Percentiles rank a stretch among this genome's conserved stretches.
These are phyloP conservation scores for Biancaea sappan DNA, from an alignment of 306 rosid genomes.

Conservation along the genomic window DNA sequence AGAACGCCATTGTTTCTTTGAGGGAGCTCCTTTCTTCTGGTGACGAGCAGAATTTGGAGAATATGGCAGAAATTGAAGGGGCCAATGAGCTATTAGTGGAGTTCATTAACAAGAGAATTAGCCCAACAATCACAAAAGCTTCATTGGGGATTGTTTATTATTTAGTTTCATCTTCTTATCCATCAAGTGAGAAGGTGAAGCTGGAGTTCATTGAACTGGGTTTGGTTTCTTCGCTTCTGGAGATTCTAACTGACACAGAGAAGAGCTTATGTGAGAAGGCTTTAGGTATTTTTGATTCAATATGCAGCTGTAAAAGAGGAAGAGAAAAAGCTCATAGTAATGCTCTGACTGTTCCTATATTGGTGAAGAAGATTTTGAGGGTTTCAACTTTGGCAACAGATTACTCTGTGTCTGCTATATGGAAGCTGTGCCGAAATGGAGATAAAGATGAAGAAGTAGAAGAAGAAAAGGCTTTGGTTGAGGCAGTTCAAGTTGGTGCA, in stretches of 20 bases:
- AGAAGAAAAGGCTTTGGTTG: slow-evolving; percentile 35
- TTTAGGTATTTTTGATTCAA: slow-evolving; percentile 42
- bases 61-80: slow-evolving; percentile 38
- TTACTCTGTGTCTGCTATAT: slow-evolving; percentile 43
- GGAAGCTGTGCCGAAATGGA: slow-evolving; percentile 48
- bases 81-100: slow-evolving; percentile 30
- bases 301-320: slow-evolving; percentile 46
- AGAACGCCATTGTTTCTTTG: slow-evolving; percentile 38
- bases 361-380: slow-evolving; percentile 63
- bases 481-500: slow-evolving; percentile 60
- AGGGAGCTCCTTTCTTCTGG: slow-evolving; percentile 43
- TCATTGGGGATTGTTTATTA: slow-evolving; percentile 36
- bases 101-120: slow-evolving; percentile 34
- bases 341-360: slow-evolving; percentile 51
- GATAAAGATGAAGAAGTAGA: slow-evolving; percentile 32
- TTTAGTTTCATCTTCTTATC: slow-evolving; percentile 40
- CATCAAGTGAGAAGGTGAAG: slow-evolving; percentile 32
- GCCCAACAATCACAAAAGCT: slow-evolving; percentile 44
- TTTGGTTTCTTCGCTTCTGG: slow-evolving; percentile 42
- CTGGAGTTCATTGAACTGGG: slow-evolving; percentile 40
- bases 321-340: slow-evolving; percentile 42
- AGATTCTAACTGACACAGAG: slow-evolving; percentile 48
- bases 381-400: slow-evolving; percentile 48
- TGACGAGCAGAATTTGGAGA: slow-evolving; percentile 35
- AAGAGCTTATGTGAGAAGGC: slow-evolving; percentile 43